Conservation (phyloP, 768 basidiomycete genomes). For the Boletus edulis region DNA sequence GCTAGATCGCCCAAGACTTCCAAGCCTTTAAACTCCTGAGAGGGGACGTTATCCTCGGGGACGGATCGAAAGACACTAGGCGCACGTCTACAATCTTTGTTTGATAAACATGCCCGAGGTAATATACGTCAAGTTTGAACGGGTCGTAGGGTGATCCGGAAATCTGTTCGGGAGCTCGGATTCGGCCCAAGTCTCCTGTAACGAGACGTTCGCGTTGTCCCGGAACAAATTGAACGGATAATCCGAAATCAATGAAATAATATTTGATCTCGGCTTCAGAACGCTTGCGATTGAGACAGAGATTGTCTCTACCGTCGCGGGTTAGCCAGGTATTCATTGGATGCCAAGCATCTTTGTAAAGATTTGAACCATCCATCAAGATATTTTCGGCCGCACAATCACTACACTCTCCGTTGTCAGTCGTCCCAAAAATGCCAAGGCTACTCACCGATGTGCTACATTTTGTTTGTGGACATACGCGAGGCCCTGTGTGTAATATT, state of each 20-base stretch:
- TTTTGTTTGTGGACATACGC: too few relatives aligned
- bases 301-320: conserved; percentile 10
- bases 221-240: conserved; percentile 28
- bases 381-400: too few relatives aligned
- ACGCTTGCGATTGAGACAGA: conserved; percentile 20
- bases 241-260: conserved; percentile 36
- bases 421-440: too few relatives aligned
- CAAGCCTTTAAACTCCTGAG: conserved; percentile 8
- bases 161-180: conserved; percentile 23
- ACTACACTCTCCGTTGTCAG: too few relatives aligned
- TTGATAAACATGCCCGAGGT: conserved; percentile 24
- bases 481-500: too few relatives aligned
- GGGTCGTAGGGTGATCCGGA: conserved; percentile 23
- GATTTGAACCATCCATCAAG: too few relatives aligned
- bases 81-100: conserved; percentile 16
- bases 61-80: not conserved
- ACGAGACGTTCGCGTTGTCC: not conserved
- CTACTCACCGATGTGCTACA: too few relatives aligned
- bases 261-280: conserved; percentile 29
- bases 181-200: conserved; percentile 7
- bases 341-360: conserved; percentile 9
- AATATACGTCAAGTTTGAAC: conserved; percentile 31
- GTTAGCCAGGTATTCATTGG: conserved; percentile 7
- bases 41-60: not conserved
- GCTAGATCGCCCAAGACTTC: not conserved